A percentile compares a stretch with the other conserved stretches of the same genome.
phyloP scores from a whole-genome alignment of 129 eudicot genomes.

The Gnaphalium uliginosum region DNA sequence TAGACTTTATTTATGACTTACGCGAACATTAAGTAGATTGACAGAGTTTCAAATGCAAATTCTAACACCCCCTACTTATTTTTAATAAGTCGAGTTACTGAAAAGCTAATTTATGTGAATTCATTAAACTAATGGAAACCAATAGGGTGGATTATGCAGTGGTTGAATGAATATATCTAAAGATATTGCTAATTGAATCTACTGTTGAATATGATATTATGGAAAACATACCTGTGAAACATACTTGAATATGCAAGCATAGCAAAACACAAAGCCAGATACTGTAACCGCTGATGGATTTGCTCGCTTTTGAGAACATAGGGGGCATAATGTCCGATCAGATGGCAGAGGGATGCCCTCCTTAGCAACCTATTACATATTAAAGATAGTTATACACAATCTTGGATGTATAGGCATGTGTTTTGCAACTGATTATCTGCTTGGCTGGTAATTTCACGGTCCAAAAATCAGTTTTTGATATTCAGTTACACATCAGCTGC shows the following conservation, averaged over 20 bases:
- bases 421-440: not conserved
- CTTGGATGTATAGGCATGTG: not conserved
- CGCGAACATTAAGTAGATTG: not conserved
- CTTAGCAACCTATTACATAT: conserved; percentile 64
- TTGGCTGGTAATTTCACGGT: not conserved
- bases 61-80: not conserved
- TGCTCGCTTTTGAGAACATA: conserved; percentile 82
- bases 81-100: not conserved
- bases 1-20: not conserved
- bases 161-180: not conserved
- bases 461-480: not conserved
- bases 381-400: not conserved
- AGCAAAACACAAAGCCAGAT: conserved; percentile 93
- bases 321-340: conserved; percentile 72
- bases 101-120: not conserved
- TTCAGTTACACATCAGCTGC: not conserved
- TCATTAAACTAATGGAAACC: not conserved
- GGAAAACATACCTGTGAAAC: conserved; percentile 67
- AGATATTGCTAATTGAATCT: conserved; percentile 3
- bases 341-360: conserved; percentile 90
- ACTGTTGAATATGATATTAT: conserved; percentile 3
- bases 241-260: conserved; percentile 88
- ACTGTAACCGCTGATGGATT: conserved; percentile 82
- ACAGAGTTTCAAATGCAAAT: conserved; percentile 2
- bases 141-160: not conserved